phyloP scores from a whole-genome alignment of 441 rosid genomes.

The Pelargonium australe region DNA sequence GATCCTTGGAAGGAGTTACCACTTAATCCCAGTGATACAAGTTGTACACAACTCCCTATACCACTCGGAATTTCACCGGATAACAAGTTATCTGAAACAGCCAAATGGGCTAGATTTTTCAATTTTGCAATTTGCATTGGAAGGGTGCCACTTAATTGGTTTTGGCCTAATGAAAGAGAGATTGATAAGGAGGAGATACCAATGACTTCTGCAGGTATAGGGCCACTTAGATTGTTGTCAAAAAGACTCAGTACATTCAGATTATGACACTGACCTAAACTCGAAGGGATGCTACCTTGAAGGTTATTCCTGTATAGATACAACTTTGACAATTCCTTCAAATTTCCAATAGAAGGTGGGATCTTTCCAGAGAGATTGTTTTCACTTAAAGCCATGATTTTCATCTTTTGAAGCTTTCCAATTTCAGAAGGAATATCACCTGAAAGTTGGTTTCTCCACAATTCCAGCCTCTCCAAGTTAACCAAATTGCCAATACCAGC shows the following conservation, averaged over 20 bases:
- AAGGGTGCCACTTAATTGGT: slow-evolving; percentile 15
- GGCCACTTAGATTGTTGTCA: slow-evolving; percentile 17
- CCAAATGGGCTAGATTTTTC: background rate
- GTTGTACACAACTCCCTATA: slow-evolving; percentile 12
- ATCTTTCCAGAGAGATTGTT: slow-evolving; percentile 13
- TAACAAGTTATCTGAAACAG: slow-evolving; percentile 15
- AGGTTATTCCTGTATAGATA: slow-evolving; percentile 3
- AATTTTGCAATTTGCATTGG: slow-evolving; percentile 13
- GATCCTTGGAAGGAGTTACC: slow-evolving; percentile 27
- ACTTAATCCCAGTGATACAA: slow-evolving; percentile 15
- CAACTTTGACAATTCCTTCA: background rate
- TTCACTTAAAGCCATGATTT: too few relatives aligned
- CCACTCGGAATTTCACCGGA: slow-evolving; percentile 22
- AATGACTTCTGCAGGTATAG: slow-evolving; percentile 13
- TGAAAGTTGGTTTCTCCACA: slow-evolving; percentile 1
- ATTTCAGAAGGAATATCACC: slow-evolving; percentile 11
- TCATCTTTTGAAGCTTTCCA: too few relatives aligned
- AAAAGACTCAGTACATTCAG: background rate
- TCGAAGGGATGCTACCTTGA: slow-evolving; percentile 11
- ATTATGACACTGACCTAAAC: slow-evolving; percentile 7
- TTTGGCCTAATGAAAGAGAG: background rate
- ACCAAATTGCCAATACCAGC: slow-evolving; percentile 6
- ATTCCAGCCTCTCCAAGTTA: background rate
- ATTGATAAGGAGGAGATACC: background rate
- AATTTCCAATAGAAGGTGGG: slow-evolving; percentile 17